Percentiles rank a stretch among this genome's conserved stretches.
Conservation (phyloP, 2,329 filamentous ascomycete species). For the Cordyceps javanica region DNA sequence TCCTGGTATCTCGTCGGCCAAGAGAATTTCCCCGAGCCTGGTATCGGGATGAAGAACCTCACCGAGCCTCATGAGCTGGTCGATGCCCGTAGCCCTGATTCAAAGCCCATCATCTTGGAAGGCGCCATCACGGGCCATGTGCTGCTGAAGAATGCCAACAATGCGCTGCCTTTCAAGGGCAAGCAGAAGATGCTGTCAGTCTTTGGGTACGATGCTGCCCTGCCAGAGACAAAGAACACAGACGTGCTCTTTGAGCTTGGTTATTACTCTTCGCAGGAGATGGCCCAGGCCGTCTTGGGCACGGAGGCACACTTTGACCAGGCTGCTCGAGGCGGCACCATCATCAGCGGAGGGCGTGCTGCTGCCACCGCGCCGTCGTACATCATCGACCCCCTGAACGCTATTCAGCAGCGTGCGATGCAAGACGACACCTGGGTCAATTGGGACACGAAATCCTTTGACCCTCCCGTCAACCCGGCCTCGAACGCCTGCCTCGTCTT, state of each 20-base stretch:
- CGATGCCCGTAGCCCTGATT: slow-evolving; percentile 43
- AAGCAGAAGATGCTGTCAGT: slow-evolving; percentile 50
- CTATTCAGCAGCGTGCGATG: slow-evolving; percentile 48
- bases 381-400: slow-evolving; percentile 47
- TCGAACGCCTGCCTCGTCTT: slow-evolving; percentile 71
- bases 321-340: slow-evolving; percentile 44
- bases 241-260: slow-evolving; percentile 39
- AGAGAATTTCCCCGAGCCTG: slow-evolving; percentile 37
- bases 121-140: slow-evolving; percentile 61
- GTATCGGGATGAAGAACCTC: slow-evolving; percentile 56
- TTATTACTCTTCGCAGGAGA: slow-evolving; percentile 41
- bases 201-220: slow-evolving; percentile 58
- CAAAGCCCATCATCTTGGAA: slow-evolving; percentile 39
- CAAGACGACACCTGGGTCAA: slow-evolving; percentile 50
- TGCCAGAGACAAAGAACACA: slow-evolving; percentile 41
- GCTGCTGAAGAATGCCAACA: slow-evolving; percentile 66
- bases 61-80: slow-evolving; percentile 36
- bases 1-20: slow-evolving; percentile 54
- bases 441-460: slow-evolving; percentile 35
- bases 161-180: slow-evolving; percentile 55
- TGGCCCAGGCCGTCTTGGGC: slow-evolving; percentile 38
- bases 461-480: slow-evolving; percentile 31
- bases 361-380: slow-evolving; percentile 45
- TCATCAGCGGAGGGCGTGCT: slow-evolving; percentile 46
- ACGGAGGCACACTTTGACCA: slow-evolving; percentile 40